Conservation (phyloP, 495 filamentous ascomycete genomes). For the Neurospora sublineolata region DNA sequence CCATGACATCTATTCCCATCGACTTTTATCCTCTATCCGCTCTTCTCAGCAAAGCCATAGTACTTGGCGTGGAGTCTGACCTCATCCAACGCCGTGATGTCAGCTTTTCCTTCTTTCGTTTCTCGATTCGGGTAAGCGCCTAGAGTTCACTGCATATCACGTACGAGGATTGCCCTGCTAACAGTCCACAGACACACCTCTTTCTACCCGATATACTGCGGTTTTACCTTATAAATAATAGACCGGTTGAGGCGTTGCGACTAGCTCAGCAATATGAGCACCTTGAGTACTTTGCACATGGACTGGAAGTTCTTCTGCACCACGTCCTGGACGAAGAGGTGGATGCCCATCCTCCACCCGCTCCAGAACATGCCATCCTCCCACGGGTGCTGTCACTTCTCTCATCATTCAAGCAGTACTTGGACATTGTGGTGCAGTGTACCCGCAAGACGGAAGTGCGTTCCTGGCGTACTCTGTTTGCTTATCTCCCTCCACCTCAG, state of each 20-base stretch:
- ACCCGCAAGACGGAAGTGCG: conserved; percentile 94
- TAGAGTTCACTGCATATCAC: neutral
- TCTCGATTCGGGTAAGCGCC: conserved; percentile 59
- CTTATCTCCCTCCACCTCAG: conserved; percentile 76
- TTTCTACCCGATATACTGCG: conserved; percentile 82
- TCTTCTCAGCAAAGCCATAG: conserved; percentile 70
- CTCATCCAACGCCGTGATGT: conserved; percentile 82
- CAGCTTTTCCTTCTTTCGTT: conserved; percentile 75
- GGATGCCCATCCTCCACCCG: conserved; percentile 50
- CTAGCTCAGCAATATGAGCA: conserved; percentile 73
- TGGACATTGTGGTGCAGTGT: conserved; percentile 94
- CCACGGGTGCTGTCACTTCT: conserved; percentile 82
- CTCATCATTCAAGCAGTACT: conserved; percentile 76
- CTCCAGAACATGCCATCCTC: conserved; percentile 61
- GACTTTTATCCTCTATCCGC: conserved; percentile 96
- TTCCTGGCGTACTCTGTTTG: conserved; percentile 88
- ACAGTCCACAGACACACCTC: conserved; percentile 55
- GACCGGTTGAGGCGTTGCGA: conserved; percentile 60
- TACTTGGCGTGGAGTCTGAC: conserved; percentile 85
- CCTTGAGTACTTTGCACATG: conserved; percentile 84
- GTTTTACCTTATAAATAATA: conserved; percentile 58
- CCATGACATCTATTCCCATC: conserved; percentile 50
- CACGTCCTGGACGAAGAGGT: conserved; percentile 92
- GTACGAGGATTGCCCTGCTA: neutral
- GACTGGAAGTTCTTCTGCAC: conserved; percentile 83